Conservation (phyloP, 1,139 yeast genomes). For the Suhomyces choctaworum region DNA sequence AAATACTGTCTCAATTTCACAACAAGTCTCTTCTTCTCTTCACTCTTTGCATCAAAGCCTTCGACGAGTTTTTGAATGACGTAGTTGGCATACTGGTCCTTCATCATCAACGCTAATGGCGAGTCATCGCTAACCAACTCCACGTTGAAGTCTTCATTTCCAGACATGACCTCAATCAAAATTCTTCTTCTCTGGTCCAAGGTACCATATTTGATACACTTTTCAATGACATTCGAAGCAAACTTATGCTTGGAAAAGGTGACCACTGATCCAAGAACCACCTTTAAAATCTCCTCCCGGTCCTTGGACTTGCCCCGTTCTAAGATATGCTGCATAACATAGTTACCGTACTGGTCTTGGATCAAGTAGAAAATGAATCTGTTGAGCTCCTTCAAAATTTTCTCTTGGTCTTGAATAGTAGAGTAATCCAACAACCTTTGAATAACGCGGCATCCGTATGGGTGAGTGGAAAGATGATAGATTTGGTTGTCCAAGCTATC, state of each 20-base stretch:
- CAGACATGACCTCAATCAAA: conserved; percentile 60
- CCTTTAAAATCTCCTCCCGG: conserved; percentile 41
- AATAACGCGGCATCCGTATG: conserved; percentile 96
- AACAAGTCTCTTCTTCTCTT: conserved; percentile 62
- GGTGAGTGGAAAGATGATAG: conserved; percentile 88
- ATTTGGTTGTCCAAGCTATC: conserved; percentile 76
- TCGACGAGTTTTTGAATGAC: conserved; percentile 94
- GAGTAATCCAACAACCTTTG: conserved; percentile 87
- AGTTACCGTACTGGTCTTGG: conserved; percentile 96
- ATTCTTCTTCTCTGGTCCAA: conserved; percentile 61
- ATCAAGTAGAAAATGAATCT: conserved; percentile 74
- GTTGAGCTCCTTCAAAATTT: conserved; percentile 69
- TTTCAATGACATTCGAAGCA: conserved; percentile 97
- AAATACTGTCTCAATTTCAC: conserved; percentile 62
- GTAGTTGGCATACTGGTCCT: conserved; percentile 95
- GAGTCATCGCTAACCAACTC: conserved; percentile 52
- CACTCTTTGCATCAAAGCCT: conserved; percentile 63
- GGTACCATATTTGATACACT: conserved; percentile 77
- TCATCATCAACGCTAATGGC: conserved; percentile 84
- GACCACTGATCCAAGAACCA: conserved; percentile 62
- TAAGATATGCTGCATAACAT: conserved; percentile 92
- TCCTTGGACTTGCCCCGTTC: conserved; percentile 67
- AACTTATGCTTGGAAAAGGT: conserved; percentile 90
- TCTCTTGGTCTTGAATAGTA: conserved; percentile 58
- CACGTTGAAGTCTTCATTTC: conserved; percentile 42